Base-by-base conservation (phyloP, 1,139 yeast species). In the Nakaseomyces kungkrabaensis region DNA sequence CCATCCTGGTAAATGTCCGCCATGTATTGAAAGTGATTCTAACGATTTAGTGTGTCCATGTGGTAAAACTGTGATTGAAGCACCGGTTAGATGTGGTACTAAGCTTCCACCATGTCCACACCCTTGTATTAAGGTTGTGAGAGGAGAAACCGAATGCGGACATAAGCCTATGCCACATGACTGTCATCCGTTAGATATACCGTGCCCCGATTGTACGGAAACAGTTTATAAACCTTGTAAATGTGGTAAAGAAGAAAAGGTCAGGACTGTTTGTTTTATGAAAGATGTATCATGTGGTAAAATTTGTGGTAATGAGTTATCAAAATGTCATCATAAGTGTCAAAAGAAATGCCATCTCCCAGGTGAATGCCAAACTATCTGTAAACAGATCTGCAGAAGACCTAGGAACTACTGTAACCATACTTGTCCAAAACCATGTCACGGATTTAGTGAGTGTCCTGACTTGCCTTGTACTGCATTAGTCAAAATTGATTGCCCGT, bases 41-140 rank as follows among this genome's bases (percentile, higher is more conserved):
- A 92, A 86, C 32, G 97, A 89, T 63, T 71, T 87, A 58, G 75
- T 81, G 2, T 89, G 97, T 63, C 76, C 85, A 50, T 89, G 97
- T 71, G 96, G 97, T 1, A 74, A 77, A 52, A 89, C 97, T 0
- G 74, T 83, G 3, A 72, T 88, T 8, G 76, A 76, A 48, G 96
- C 96, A 0, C 97, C 97, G 0, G 89, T 88, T 9, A 73, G 96
- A 56, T 89, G 97, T 69, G 97, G 97, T 10, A 79, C 92, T 0
- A 72, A 69, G 46, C 65, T 81, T 32, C 85, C 92, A 5, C 73
- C 72, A 5, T 89, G 97, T 68, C 73, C 71, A 32, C 76, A 79
- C 54, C 90, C 79, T 54, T 89, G 97, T 67, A 69, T 71, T 3
- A 72, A 89, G 49, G 65, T 62, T 10, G 57, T 62, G 1, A 51